Conservation (phyloP, 106 monocot species). For the Dioscorea zingiberensis region DNA sequence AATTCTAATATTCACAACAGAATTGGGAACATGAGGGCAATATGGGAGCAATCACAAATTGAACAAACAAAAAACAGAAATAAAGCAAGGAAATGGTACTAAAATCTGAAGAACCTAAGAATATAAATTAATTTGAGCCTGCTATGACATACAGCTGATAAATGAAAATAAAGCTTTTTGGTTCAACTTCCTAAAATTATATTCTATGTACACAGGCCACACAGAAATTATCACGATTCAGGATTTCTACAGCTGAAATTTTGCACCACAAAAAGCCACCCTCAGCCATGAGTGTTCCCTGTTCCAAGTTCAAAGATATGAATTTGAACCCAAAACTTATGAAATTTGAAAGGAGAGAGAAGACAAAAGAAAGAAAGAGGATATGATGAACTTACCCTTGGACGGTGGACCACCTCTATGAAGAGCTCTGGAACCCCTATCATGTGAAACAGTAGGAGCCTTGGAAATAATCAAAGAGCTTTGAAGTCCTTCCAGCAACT, state of each 20-base stretch:
- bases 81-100: not conserved
- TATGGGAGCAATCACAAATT: too few species aligned
- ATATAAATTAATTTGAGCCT: slow-evolving; percentile 13
- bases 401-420: slow-evolving; percentile 27
- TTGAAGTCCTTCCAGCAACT: slow-evolving; percentile 92
- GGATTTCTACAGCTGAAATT: not conserved
- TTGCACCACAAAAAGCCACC: not conserved
- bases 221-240: slow-evolving; percentile 8
- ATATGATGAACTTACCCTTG: slow-evolving; percentile 34
- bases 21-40: too few species aligned
- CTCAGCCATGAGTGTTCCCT: slow-evolving; percentile 32
- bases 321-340: not conserved
- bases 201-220: slow-evolving; percentile 25
- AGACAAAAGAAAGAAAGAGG: not conserved
- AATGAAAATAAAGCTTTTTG: slow-evolving; percentile 8
- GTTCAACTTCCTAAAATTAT: slow-evolving; percentile 2
- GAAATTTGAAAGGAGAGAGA: too few species aligned
- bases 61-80: too few species aligned
- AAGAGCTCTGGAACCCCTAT: slow-evolving; percentile 29
- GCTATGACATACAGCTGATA: slow-evolving; percentile 26
- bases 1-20: too few species aligned
- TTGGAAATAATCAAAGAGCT: slow-evolving; percentile 74
- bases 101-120: not conserved
- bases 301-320: not conserved
- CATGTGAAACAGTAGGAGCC: slow-evolving; percentile 43